These are phyloP conservation scores for Aspergillus avenaceus DNA, from an alignment of 495 filamentous ascomycete genomes.

Conservation along the genomic window DNA sequence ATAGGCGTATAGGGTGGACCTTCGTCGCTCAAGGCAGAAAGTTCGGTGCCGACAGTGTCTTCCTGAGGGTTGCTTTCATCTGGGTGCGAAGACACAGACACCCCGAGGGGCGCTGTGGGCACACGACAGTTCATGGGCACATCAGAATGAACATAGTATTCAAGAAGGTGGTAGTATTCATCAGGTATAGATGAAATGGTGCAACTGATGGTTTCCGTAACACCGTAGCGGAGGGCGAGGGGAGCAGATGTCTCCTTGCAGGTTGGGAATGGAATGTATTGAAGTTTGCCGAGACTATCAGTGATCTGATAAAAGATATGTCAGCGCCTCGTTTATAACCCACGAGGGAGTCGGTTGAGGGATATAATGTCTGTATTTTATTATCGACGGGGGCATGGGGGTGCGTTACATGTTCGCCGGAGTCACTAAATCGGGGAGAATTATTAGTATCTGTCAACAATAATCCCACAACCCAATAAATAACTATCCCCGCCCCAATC, in stretches of 20 bases:
- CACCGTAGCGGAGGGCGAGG: conserved; percentile 79
- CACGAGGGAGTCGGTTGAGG: background rate
- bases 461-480: background rate
- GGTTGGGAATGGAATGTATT: conserved; percentile 88
- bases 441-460: conserved; percentile 13
- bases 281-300: conserved; percentile 71
- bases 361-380: background rate
- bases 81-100: conserved; percentile 7
- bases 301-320: conserved; percentile 58
- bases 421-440: conserved; percentile 36
- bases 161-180: conserved; percentile 91
- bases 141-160: conserved; percentile 98
- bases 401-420: conserved; percentile 57
- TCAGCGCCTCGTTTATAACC: conserved; percentile 6
- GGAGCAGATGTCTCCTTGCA: conserved; percentile 87
- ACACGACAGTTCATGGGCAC: conserved; percentile 90
- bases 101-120: conserved; percentile 62
- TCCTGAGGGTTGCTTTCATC: conserved; percentile 6
- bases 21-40: conserved; percentile 33
- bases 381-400: background rate
- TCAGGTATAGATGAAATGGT: conserved; percentile 83
- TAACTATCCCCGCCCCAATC: background rate
- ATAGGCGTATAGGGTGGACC: conserved; percentile 55
- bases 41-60: conserved; percentile 14
- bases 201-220: conserved; percentile 77